phyloP scores from a whole-genome alignment of 768 basidiomycete genomes.

The Hortiboletus flavorubellus region DNA sequence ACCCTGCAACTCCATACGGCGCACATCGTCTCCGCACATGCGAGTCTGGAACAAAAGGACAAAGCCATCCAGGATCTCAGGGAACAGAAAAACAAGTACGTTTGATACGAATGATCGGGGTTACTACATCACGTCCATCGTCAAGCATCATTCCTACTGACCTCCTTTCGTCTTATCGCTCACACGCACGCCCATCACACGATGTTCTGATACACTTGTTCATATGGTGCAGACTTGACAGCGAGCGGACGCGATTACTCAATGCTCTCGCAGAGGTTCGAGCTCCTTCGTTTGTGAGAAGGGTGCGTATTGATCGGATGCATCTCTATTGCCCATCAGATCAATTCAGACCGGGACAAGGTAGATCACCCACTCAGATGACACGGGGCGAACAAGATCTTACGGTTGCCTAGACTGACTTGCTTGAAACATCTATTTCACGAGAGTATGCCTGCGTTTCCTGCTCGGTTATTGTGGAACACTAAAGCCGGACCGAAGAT shows the following conservation, averaged over 20 bases:
- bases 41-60: constrained; percentile 71
- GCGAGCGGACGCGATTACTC: constrained; percentile 67
- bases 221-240: constrained; percentile 54
- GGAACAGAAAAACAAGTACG: constrained; percentile 83
- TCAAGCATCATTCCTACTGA: neutral
- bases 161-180: neutral
- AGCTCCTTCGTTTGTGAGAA: constrained; percentile 7
- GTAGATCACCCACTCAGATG: constrained; percentile 23
- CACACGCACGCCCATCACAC: constrained; percentile 1
- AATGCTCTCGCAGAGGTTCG: constrained; percentile 67
- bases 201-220: constrained; percentile 13
- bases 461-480: neutral
- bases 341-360: constrained; percentile 83
- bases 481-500: constrained; percentile 40
- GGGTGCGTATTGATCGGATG: constrained; percentile 11
- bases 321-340: constrained; percentile 34
- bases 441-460: constrained; percentile 53
- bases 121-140: neutral
- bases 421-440: constrained; percentile 62
- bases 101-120: constrained; percentile 11
- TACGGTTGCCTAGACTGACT: constrained; percentile 48
- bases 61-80: constrained; percentile 77
- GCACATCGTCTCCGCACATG: constrained; percentile 81
- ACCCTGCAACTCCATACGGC: constrained; percentile 84
- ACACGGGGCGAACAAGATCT: constrained; percentile 4